These are phyloP conservation scores for Lipomyces japonicus DNA, from an alignment of 805 yeast genomes.

Conservation along the genomic window DNA sequence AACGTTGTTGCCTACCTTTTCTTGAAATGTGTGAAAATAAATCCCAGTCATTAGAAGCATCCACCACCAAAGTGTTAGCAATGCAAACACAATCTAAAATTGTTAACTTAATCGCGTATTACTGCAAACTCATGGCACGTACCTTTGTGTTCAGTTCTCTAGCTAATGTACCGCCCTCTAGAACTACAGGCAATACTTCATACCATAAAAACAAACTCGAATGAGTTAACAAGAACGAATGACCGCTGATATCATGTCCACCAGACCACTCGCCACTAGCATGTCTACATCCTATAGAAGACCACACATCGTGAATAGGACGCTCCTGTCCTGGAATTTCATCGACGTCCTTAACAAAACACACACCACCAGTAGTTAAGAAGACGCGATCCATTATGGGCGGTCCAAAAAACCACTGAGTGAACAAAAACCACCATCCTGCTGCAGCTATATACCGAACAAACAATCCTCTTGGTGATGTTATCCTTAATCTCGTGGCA, in stretches of 20 bases:
- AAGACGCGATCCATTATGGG: conserved; percentile 90
- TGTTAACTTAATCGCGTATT: background rate
- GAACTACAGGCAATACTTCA: conserved; percentile 50
- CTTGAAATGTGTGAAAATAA: conserved; percentile 77
- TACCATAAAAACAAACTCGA: conserved; percentile 61
- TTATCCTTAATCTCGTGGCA: conserved; percentile 11
- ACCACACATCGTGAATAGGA: conserved; percentile 15
- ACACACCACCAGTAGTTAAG: conserved; percentile 75
- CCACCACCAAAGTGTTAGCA: conserved; percentile 68
- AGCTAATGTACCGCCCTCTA: conserved; percentile 30
- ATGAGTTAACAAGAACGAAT: conserved; percentile 71
- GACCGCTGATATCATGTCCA: conserved; percentile 97
- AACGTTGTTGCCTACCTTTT: conserved; percentile 43
- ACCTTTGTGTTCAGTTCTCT: conserved; percentile 26
- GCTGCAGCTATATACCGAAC: conserved; percentile 55
- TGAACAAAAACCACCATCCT: conserved; percentile 76
- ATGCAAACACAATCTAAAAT: conserved; percentile 33
- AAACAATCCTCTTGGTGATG: conserved; percentile 7
- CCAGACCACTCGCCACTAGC: conserved; percentile 69
- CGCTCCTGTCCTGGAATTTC: conserved; percentile 14
- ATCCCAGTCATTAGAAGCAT: conserved; percentile 81
- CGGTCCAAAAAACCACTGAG: conserved; percentile 81
- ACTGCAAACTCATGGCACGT: background rate
- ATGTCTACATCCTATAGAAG: conserved; percentile 49
- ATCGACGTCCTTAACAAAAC: conserved; percentile 40